Conservation (phyloP, 2,329 filamentous ascomycete species). For the Thermothelomyces thermophilus region DNA sequence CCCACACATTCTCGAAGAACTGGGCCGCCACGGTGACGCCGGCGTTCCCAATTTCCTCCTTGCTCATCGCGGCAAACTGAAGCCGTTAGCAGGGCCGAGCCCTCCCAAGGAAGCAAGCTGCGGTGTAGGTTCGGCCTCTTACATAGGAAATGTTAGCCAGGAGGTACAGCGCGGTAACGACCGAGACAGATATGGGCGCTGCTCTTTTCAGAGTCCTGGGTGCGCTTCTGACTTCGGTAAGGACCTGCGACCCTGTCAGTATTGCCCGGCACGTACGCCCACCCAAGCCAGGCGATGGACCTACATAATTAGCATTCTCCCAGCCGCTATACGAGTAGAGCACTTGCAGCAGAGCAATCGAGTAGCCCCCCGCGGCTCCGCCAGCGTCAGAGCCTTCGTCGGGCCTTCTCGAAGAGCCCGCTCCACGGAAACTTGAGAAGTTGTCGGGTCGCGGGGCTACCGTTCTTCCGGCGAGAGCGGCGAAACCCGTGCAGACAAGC, state of each 20-base stretch:
- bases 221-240: constrained; percentile 30
- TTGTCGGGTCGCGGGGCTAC: constrained; percentile 21
- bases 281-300: not conserved
- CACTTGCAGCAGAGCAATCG: constrained; percentile 31
- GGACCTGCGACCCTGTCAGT: constrained; percentile 22
- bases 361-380: constrained; percentile 25
- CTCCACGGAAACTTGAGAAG: constrained; percentile 26
- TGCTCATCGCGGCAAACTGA: constrained; percentile 29
- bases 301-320: constrained; percentile 35
- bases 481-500: constrained; percentile 30
- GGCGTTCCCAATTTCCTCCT: constrained; percentile 24
- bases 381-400: not conserved
- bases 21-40: constrained; percentile 27
- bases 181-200: constrained; percentile 29
- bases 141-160: constrained; percentile 34
- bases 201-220: constrained; percentile 30
- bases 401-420: constrained; percentile 6
- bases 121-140: not conserved
- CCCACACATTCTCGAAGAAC: constrained; percentile 32
- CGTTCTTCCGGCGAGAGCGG: constrained; percentile 26
- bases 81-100: not conserved
- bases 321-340: constrained; percentile 35
- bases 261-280: not conserved
- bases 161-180: constrained; percentile 32
- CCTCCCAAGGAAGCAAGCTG: not conserved